Percentiles rank a stretch among this genome's conserved stretches.
Conservation (phyloP, 306 rosid species). For the Cucurbita argyrosperma region DNA sequence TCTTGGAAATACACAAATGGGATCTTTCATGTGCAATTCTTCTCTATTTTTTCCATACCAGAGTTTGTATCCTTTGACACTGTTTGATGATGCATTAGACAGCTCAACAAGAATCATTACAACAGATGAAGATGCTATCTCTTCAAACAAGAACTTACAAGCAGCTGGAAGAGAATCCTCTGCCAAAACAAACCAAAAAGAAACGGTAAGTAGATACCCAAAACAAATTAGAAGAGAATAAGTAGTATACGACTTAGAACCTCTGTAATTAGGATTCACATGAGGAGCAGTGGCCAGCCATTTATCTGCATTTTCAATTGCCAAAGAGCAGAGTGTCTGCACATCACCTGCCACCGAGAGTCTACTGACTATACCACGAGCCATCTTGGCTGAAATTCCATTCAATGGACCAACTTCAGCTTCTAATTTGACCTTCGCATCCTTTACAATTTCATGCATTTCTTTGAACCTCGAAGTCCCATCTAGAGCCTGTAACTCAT, state of each 20-base stretch:
- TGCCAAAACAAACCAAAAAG: conserved; percentile 17
- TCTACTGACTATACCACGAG: conserved; percentile 92
- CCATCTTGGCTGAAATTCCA: conserved; percentile 91
- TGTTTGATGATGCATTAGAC: conserved; percentile 36
- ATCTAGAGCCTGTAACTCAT: conserved; percentile 81
- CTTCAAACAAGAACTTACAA: conserved; percentile 94
- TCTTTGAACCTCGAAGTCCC: conserved; percentile 78
- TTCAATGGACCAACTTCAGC: conserved; percentile 78
- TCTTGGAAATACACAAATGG: conserved; percentile 72
- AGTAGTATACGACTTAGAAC: conserved; percentile 25
- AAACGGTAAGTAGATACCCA: conserved; percentile 7
- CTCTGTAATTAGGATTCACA: conserved; percentile 53
- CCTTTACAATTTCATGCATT: conserved; percentile 61
- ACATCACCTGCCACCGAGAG: conserved; percentile 82
- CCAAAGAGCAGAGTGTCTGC: conserved; percentile 77
- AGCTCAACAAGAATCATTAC: conserved; percentile 69
- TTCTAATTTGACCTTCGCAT: conserved; percentile 80
- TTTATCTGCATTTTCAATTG: conserved; percentile 70
- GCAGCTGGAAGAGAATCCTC: conserved; percentile 99
- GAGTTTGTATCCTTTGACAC: conserved; percentile 80
- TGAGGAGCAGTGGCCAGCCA: conserved; percentile 53
- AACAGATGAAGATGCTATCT: conserved; percentile 61
- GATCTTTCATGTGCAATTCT: conserved; percentile 53
- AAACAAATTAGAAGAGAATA: conserved; percentile 9
- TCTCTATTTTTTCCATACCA: conserved; percentile 81